Evolutionary conservation across 2,329 filamentous ascomycete species (phyloP), one percentile per base, ranked within the genome.

Genomic region (Claviceps maximensis): DNA sequence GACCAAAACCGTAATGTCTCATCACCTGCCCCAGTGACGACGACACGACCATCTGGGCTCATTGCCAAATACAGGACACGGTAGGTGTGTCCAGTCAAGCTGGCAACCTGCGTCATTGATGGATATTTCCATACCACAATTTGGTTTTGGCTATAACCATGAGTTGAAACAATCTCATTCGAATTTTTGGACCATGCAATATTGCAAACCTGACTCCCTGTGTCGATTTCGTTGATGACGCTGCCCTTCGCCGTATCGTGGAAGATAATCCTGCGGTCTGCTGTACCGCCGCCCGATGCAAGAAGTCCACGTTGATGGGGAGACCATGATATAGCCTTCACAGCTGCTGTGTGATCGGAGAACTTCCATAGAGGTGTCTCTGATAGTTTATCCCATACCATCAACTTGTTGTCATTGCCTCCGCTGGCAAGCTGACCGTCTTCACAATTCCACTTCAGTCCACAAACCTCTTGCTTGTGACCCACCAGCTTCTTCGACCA

Each of bases 121-220:
- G 93, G 93, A 65, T 98, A 98, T 65, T 98, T 98, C 93, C 93
- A 98, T 53, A 98, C 89, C 40, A 97, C 91, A 61, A 98, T 96
- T 68, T 97, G 93, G 67, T 98, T 96, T 65, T 98, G 93, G 60
- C 86, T 91, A 72, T 96, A 98, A 7, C 93, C 93, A 65, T 98
- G 93, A 1, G 93, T 98, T 50, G 86, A 91, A 52, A 98, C 91
- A 54, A 98, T 89, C 69, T 98, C 93, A 66, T 96, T 95, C 8
- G 89, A 95, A 68, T 96, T 95, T 65, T 94, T 95, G 19, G 86
- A 93, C 90, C 94, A 98, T 4, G 90, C 87, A 45, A 98, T 76
- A 64, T 98, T 98, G 72, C 93, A 98, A n/a, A 98, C 93, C 68
- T 98, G 93, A 62, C 89, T 95, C 49, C 93, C 93, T 0, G 93